phyloP scores from a whole-genome alignment of 2,329 filamentous ascomycete genomes.

The Ceratocystis destructans region DNA sequence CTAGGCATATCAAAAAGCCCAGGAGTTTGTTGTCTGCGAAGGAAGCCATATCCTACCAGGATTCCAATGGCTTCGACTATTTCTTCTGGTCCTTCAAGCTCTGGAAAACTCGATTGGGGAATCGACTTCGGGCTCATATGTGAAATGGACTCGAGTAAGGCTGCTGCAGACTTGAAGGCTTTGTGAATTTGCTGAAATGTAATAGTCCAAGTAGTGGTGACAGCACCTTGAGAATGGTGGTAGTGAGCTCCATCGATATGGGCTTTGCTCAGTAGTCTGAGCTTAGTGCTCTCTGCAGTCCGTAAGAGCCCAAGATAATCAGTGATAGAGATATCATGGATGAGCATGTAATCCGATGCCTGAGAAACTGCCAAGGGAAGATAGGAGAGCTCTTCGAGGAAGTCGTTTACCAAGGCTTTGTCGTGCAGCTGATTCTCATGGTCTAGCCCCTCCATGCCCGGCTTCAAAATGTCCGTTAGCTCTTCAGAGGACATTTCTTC shows the following conservation, averaged over 20 bases:
- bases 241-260: background rate
- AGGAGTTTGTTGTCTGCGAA: background rate
- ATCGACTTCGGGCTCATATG: background rate
- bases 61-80: background rate
- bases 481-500: background rate
- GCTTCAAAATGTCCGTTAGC: background rate
- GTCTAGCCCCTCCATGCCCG: too few relatives aligned
- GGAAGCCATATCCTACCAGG: background rate
- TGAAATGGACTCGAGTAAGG: background rate
- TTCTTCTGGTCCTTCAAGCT: background rate
- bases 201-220: background rate
- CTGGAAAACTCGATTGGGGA: background rate
- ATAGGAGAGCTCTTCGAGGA: constrained; percentile 5
- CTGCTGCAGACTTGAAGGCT: background rate
- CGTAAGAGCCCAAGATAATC: background rate
- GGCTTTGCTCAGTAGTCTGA: background rate
- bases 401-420: background rate
- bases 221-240: background rate
- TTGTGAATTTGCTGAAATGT: background rate
- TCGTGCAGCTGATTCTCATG: background rate
- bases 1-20: background rate
- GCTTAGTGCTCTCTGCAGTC: background rate
- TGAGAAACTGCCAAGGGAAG: constrained; percentile 20
- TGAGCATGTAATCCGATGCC: constrained; percentile 17
- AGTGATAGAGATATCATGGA: constrained; percentile 9